Evolutionary conservation across 1,139 yeast genomes (phyloP), one percentile per base, ranked within the genome.

Genomic region (Petasospora fabianii): DNA sequence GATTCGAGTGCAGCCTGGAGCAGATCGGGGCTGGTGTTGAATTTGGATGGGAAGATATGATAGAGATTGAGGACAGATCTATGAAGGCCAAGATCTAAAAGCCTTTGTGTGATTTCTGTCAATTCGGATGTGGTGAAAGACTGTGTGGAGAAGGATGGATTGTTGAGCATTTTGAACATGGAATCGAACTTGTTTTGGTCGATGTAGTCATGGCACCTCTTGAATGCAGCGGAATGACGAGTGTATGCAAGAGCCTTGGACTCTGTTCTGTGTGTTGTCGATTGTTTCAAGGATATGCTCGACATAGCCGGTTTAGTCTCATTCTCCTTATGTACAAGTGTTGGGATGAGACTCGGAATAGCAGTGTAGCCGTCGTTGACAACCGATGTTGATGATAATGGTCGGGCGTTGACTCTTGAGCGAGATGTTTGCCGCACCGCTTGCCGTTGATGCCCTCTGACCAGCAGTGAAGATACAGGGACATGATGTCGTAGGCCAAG

Each of bases 401-500:
- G 44, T 20, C 44, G 28, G 15, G 41, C 26, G 33, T 33, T 39
- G 24, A 27, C 27, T 21, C 34, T 11, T 15, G 41, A 27, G n/a
- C 33, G 26, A 13, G 39, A 38, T 3, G 38, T 37, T 30, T 41
- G 44, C 39, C 44, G 44, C 34, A 41, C 30, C 13, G 32, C 10
- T 11, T 20, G 29, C 20, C 32, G 15, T 16, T 38, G 41, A 21
- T 24, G 21, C 3, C 21, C 27, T 7, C 18, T n/a, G n/a, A n/a
- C 28, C 9, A 15, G 32, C 15, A 30, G 24, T 11, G 24, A 16
- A 18, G 14, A 20, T 5, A 20, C n/a, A n/a, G n/a, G 12, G 14
- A 26, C 15, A 13, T 22, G 34, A 22, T 34, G 32, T 29, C 41
- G 35, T 19, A 28, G 16, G 3, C 26, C 34, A 17, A 17, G 32